Evolutionary conservation across 352 stramenopile genomes (phyloP).

Genomic region (Blastocystis sp.): DNA sequence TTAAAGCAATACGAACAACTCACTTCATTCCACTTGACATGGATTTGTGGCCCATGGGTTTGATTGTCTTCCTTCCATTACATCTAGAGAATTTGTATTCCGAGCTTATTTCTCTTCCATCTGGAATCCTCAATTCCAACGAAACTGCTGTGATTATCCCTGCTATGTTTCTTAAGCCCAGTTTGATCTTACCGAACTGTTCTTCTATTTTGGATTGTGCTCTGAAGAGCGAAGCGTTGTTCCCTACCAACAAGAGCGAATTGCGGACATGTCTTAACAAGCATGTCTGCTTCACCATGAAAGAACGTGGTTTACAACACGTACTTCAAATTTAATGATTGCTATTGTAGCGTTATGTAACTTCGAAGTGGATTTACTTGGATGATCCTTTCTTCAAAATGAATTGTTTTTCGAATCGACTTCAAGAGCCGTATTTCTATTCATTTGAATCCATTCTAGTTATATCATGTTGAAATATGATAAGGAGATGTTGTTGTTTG

Average conservation of each 20-base stretch:
- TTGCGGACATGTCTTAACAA: neutral
- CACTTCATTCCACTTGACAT: conserved; percentile 58
- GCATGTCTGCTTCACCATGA: neutral
- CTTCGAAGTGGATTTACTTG: neutral
- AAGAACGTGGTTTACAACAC: conserved; percentile 10
- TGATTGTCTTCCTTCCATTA: neutral
- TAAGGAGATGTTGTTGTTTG: conserved; percentile 2
- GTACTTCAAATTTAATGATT: too few species aligned
- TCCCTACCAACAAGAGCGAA: conserved; percentile 15
- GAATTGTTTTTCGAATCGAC: conserved; percentile 44
- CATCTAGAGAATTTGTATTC: neutral
- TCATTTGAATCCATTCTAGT: neutral
- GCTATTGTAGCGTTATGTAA: conserved; percentile 42
- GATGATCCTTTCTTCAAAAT: neutral
- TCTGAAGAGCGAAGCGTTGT: neutral
- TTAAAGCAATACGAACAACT: conserved; percentile 29
- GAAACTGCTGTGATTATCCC: conserved; percentile 33
- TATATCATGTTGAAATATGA: conserved; percentile 30
- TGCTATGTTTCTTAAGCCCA: neutral
- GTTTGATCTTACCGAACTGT: neutral
- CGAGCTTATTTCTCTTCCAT: neutral
- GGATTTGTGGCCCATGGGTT: conserved; percentile 50
- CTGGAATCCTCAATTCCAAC: neutral
- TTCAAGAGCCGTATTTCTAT: conserved; percentile 25
- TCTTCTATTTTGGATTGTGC: conserved; percentile 4